These are phyloP conservation scores for Fagopyrum tataricum DNA, from an alignment of 148 eudicot species.

Conservation along the genomic window DNA sequence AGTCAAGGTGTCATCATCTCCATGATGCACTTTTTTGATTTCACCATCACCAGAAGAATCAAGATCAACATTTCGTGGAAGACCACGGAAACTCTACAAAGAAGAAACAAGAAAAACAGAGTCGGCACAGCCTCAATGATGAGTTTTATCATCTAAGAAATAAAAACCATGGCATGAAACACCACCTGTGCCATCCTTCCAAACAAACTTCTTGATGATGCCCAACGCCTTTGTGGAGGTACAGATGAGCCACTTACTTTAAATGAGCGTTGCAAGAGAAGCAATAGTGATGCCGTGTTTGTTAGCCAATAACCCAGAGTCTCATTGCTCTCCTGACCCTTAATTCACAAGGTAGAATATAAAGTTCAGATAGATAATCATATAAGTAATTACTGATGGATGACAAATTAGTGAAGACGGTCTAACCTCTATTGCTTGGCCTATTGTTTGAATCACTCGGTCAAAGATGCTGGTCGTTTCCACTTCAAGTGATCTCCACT, in stretches of 20 bases:
- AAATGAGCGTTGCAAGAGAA: conserved; percentile 61
- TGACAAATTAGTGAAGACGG: neutral
- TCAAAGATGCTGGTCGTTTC: conserved; percentile 76
- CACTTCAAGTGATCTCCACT: conserved; percentile 87
- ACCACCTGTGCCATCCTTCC: conserved; percentile 77
- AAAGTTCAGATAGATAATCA: neutral
- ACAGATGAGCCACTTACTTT: conserved; percentile 62
- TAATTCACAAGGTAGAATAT: conserved; percentile 15
- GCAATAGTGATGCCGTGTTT: conserved; percentile 62
- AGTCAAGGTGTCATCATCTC: conserved; percentile 35
- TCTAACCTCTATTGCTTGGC: conserved; percentile 75
- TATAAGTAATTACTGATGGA: neutral
- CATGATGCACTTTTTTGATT: conserved; percentile 3
- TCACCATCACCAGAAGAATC: conserved; percentile 40
- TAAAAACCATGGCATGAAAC: neutral
- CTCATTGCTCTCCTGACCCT: conserved; percentile 75
- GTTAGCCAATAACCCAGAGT: conserved; percentile 80
- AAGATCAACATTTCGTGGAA: conserved; percentile 56
- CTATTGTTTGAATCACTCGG: conserved; percentile 64
- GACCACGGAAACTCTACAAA: conserved; percentile 73
- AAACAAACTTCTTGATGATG: conserved; percentile 53
- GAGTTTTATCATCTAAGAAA: neutral
- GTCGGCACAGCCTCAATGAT: neutral
- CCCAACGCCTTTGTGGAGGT: conserved; percentile 51
- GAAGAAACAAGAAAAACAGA: neutral